phyloP scores from a whole-genome alignment of 1,139 yeast genomes.

The Pichia sp. region DNA sequence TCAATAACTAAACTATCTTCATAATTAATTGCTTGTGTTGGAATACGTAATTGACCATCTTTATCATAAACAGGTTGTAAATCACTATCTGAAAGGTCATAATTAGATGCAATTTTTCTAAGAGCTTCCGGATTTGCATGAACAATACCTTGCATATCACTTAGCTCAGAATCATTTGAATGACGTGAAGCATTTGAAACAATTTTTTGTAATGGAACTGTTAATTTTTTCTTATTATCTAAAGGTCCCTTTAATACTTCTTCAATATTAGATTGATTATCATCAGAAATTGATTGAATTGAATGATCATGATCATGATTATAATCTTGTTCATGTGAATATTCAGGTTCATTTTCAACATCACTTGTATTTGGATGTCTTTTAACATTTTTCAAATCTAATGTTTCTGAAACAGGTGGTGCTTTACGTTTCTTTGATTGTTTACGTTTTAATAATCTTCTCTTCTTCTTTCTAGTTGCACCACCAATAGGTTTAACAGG shows the following conservation, averaged over 20 bases:
- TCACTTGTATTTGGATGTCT: conserved; percentile 15
- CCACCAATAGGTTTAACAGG: conserved; percentile 82
- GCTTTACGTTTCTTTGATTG: conserved; percentile 24
- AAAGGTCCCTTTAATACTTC: conserved; percentile 15
- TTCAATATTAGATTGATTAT: conserved; percentile 22
- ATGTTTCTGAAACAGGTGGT: conserved; percentile 25
- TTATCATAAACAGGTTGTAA: conserved; percentile 23
- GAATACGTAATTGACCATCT: conserved; percentile 28
- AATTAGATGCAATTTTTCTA: conserved; percentile 16
- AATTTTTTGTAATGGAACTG: conserved; percentile 10
- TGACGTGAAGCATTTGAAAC: conserved; percentile 8
- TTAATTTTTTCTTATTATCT: conserved; percentile 2
- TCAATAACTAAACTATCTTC: conserved; percentile 69
- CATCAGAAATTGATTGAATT: conserved; percentile 14
- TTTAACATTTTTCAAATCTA: conserved; percentile 18
- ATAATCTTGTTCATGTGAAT: conserved; percentile 27
- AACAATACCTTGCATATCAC: conserved; percentile 10
- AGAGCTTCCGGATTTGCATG: conserved; percentile 15
- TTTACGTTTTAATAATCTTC: conserved; percentile 33
- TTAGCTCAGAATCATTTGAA: neutral
- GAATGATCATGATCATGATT: conserved; percentile 31
- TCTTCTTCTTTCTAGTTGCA: conserved; percentile 44
- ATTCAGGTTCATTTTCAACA: conserved; percentile 25
- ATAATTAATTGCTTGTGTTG: conserved; percentile 62
- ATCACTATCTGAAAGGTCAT: conserved; percentile 18